Conservation (phyloP, 176 grass and related monocot species). For the Pontederia paniculata region DNA sequence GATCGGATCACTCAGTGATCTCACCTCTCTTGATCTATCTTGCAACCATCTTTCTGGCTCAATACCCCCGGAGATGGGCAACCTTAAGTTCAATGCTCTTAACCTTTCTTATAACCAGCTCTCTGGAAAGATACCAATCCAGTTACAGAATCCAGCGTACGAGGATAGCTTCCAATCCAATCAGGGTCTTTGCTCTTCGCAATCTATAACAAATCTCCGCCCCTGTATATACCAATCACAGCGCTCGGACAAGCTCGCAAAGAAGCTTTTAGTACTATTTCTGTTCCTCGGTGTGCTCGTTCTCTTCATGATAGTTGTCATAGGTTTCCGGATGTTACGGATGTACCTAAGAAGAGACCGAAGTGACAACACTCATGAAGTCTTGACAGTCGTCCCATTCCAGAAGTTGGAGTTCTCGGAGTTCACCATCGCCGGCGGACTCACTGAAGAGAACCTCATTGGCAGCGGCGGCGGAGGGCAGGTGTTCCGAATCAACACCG, state of each 20-base stretch:
- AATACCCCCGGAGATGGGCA: constrained; percentile 38
- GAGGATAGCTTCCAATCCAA: constrained; percentile 55
- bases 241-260: constrained; percentile 27
- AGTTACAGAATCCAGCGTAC: constrained; percentile 42
- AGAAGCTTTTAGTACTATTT: constrained; percentile 32
- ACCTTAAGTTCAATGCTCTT: constrained; percentile 24
- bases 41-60: constrained; percentile 34
- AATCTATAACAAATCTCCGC: constrained; percentile 6
- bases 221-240: constrained; percentile 2
- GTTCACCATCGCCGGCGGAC: not conserved
- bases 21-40: constrained; percentile 24
- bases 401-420: constrained; percentile 9
- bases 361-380: too few relatives aligned
- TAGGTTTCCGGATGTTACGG: constrained; percentile 29
- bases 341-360: constrained; percentile 16
- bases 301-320: constrained; percentile 28
- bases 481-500: constrained; percentile 44
- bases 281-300: constrained; percentile 19
- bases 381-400: not conserved
- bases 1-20: not conserved
- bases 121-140: constrained; percentile 40
- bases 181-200: constrained; percentile 36
- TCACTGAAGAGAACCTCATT: constrained; percentile 18
- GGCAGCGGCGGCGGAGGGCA: constrained; percentile 25
- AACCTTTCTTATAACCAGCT: constrained; percentile 60